Conservation (phyloP, 495 filamentous ascomycete species). For the Neurospora sp. region DNA sequence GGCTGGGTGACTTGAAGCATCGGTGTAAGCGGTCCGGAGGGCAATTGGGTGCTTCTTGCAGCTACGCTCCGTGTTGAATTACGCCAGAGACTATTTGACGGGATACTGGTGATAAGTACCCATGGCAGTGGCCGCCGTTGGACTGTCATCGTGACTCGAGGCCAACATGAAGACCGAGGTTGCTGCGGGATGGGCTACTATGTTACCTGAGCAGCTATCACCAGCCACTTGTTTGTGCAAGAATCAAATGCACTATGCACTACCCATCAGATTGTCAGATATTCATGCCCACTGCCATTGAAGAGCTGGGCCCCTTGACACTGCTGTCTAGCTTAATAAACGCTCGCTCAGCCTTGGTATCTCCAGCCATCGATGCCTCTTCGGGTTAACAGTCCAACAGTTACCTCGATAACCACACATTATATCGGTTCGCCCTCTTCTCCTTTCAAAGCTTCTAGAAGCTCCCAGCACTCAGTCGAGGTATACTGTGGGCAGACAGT, state of each 20-base stretch:
- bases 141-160: neutral
- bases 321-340: neutral
- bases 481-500: neutral
- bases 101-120: neutral
- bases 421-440: neutral
- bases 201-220: neutral
- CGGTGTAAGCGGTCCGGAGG: neutral
- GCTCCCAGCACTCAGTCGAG: neutral
- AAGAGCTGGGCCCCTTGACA: neutral
- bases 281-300: neutral
- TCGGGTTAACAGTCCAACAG: neutral
- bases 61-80: neutral
- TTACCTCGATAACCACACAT: neutral
- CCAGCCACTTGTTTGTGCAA: neutral
- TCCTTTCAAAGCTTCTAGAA: neutral
- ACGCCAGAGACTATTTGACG: neutral
- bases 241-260: neutral
- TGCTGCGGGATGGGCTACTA: neutral
- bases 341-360: neutral
- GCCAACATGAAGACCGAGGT: neutral
- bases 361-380: neutral
- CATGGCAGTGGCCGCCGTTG: neutral
- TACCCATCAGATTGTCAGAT: neutral
- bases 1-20: neutral
- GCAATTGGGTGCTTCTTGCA: neutral